These are phyloP conservation scores for Pestalotiopsis fici DNA, from an alignment of 2,329 filamentous ascomycete species.

Conservation along the genomic window DNA sequence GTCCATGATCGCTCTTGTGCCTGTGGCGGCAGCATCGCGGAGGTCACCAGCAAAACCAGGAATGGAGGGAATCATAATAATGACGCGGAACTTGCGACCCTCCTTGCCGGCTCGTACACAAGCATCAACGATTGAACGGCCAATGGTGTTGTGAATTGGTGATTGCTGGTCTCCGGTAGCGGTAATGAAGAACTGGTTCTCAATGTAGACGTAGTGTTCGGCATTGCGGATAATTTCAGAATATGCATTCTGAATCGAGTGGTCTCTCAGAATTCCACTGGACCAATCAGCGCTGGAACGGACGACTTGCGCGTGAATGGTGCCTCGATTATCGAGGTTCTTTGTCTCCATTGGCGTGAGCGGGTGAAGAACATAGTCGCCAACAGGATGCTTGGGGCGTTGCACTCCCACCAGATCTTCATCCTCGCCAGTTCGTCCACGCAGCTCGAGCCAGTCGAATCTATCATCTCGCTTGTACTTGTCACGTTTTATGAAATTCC, in stretches of 20 bases:
- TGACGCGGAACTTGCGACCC: constrained; percentile 84
- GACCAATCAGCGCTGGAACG: constrained; percentile 93
- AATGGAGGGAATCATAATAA: constrained; percentile 86
- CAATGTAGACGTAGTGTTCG: constrained; percentile 93
- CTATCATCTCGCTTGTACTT: constrained; percentile 90
- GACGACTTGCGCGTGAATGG: constrained; percentile 81
- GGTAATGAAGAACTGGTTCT: constrained; percentile 98
- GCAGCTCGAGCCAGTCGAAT: constrained; percentile 83
- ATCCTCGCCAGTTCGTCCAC: constrained; percentile 73
- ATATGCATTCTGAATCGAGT: constrained; percentile 88
- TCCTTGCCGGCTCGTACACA: constrained; percentile 80
- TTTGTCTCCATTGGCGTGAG: constrained; percentile 69
- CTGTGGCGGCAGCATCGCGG: constrained; percentile 77
- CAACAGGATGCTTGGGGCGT: constrained; percentile 84
- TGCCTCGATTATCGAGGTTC: constrained; percentile 64
- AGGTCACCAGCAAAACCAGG: constrained; percentile 94
- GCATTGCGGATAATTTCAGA: constrained; percentile 82
- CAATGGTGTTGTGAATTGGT: constrained; percentile 86
- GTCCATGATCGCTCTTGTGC: constrained; percentile 31
- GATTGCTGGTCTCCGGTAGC: constrained; percentile 86
- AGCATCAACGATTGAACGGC: constrained; percentile 86
- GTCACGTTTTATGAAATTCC: constrained; percentile 97
- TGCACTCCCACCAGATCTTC: constrained; percentile 90
- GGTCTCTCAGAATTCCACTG: constrained; percentile 81
- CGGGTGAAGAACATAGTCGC: constrained; percentile 84